Conservation (phyloP, 2,329 filamentous ascomycete genomes). For the Diaporthe destruens region DNA sequence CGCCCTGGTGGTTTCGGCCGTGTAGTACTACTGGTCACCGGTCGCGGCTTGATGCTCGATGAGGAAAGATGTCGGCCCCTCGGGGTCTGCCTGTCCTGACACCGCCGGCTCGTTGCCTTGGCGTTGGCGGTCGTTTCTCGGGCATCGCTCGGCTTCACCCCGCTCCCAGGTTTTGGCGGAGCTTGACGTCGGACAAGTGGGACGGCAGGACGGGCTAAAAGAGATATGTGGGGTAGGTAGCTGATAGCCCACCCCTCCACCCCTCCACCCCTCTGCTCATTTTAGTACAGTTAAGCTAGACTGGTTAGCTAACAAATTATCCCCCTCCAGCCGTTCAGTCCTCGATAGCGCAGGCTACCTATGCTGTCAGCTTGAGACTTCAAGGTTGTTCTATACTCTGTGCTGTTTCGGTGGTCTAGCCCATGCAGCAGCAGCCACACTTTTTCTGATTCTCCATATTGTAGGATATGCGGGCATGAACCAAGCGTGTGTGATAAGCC, state of each 20-base stretch:
- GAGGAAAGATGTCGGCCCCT: conserved; percentile 35
- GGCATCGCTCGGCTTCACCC: conserved; percentile 46
- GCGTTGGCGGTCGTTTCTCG: conserved; percentile 44
- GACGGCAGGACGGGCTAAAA: conserved; percentile 11
- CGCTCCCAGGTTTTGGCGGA: conserved; percentile 11
- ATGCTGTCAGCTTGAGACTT: background rate
- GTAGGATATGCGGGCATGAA: conserved; percentile 1
- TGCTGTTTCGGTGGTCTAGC: background rate
- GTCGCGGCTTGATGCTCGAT: conserved; percentile 12
- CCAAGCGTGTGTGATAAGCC: conserved; percentile 5
- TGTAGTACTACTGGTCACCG: conserved; percentile 29
- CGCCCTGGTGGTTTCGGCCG: conserved; percentile 17
- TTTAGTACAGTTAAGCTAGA: background rate
- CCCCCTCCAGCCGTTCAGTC: background rate
- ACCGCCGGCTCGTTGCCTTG: conserved; percentile 5
- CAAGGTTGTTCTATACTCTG: too few species aligned
- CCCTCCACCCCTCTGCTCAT: background rate
- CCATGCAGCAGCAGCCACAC: conserved; percentile 6
- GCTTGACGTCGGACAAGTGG: conserved; percentile 17
- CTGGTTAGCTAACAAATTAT: background rate
- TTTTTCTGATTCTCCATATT: background rate
- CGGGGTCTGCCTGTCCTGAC: conserved; percentile 31
- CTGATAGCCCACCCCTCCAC: background rate
- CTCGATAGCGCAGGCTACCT: background rate
- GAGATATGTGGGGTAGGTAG: conserved; percentile 34